Evolutionary conservation across 768 basidiomycete species (phyloP), one percentile per base, ranked within the genome.

Genomic region (Termitomyces sp.): DNA sequence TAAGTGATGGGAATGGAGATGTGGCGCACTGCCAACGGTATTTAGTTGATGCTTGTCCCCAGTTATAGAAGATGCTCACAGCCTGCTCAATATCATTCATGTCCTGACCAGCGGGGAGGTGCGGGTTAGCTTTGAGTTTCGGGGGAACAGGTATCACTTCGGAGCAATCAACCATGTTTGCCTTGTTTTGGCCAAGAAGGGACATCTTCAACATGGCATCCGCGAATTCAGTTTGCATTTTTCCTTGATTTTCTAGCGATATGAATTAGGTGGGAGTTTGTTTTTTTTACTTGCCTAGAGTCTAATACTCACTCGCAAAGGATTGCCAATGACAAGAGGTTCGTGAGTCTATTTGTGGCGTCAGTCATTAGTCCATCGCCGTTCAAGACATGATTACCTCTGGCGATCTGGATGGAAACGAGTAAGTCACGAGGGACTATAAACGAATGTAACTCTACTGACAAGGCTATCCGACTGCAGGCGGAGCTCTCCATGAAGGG

Each of bases 241-340:
- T 31, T 12, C 18, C 12, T 2, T 54, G 53, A 27, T 20, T 54
- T 7, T 18, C 53, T 54, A 8, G 20, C 42, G 27, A 27, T 24
- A 16, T 27, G 6, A 3, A 9, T 27, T 54, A 7, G n/a, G 12
- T 54, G 30, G 13, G 27, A n/a, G 11, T 15, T 1, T 20, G 4
- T 18, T 8, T 27, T n/a, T 9, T 27, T n/a, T 9, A 4, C 9
- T 18, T 6, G 11, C 2, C 2, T 30, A 1, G 4, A 42, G 27
- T 20, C 2, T 27, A n/a, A 54, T 41, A 12, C 53, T 31, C 41
- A 41, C 53, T 4, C 27, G 53, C 53, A 8, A 54, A 36, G 39
- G 53, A 54, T 54, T 54, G 53, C 53, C 53, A 54, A 8, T 41
- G 24, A 15, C 53, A 54, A 27, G 53, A 41, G 4, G 53, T 54